Evolutionary conservation across 768 basidiomycete species (phyloP), one percentile per base, ranked within the genome.

Genomic region (Tephrocybe rancida): DNA sequence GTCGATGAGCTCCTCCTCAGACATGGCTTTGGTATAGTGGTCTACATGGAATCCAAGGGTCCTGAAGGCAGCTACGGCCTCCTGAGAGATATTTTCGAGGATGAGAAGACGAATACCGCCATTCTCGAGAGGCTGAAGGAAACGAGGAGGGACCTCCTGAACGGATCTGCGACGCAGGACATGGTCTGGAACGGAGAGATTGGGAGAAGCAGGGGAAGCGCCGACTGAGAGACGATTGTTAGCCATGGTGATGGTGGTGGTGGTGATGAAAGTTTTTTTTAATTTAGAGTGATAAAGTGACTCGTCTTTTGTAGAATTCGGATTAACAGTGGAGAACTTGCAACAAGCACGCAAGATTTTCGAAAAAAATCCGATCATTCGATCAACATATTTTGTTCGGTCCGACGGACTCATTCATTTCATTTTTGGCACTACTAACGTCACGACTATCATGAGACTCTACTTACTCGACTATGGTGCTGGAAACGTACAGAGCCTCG

Each of bases 381-480:
- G 55, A 52, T 48, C 41, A 50, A 6, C 7, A 37, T 32, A 47
- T 51, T 37, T 51, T 34, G 42, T 19, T n/a, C 44, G 44, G 53
- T 3, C 42, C 53, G 42, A n/a, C n/a, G 41, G 14, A 32, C 38
- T 39, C 27, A 27, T 16, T 34, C 34, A 22, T 48, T 49, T 19
- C n/a, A 34, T 16, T 32, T 24, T 50, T 42, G 30, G 14, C 46
- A 52, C n/a, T n/a, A n/a, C n/a, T n/a, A n/a, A n/a, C n/a, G n/a
- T n/a, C n/a, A n/a, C n/a, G n/a, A n/a, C 42, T 19, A 45, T 56
- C 44, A 75, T 73, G 74, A 69, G 67, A 9, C 85, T 97, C 59
- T 98, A 86, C 71, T 84, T 98, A 63, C 87, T 98, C 59, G 96
- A 98, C 70, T 97, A 98, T 67, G 95, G 95, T 69, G 95, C 95